These are phyloP conservation scores for Blastocrithidia nonstop DNA, from an alignment of 208 protist species.

Conservation along the genomic window DNA sequence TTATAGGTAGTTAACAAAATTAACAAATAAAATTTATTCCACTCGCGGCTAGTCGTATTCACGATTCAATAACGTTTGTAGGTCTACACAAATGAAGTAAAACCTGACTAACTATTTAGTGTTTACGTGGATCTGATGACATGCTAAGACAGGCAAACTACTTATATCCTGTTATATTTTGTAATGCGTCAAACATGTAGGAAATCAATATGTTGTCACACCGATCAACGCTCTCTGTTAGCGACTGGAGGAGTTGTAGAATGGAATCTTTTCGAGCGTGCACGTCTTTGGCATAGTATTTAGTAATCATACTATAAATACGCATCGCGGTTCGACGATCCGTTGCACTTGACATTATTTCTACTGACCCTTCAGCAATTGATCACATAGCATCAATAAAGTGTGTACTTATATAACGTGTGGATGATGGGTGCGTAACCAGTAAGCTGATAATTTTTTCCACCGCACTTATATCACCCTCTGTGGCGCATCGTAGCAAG, in stretches of 20 bases:
- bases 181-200: conserved; percentile 57
- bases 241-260: conserved; percentile 32
- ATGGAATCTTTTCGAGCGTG: conserved; percentile 49
- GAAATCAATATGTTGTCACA: conserved; percentile 78
- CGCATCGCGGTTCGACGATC: conserved; percentile 66
- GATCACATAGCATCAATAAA: conserved; percentile 81
- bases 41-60: conserved; percentile 65
- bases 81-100: conserved; percentile 63
- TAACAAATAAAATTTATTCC: conserved; percentile 48
- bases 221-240: neutral
- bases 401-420: conserved; percentile 12
- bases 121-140: conserved; percentile 17
- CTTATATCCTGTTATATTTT: conserved; percentile 49
- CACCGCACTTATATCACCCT: conserved; percentile 77
- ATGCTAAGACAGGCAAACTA: conserved; percentile 49
- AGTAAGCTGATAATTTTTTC: conserved; percentile 67
- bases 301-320: conserved; percentile 72
- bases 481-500: conserved; percentile 39
- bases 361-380: conserved; percentile 59
- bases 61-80: conserved; percentile 55
- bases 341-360: conserved; percentile 7
- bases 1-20: conserved; percentile 56
- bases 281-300: conserved; percentile 54
- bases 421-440: conserved; percentile 6
- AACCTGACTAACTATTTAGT: conserved; percentile 50